Base-by-base conservation (phyloP, 2,329 filamentous ascomycete species). In the Ceratocystis cacaofunesta region DNA sequence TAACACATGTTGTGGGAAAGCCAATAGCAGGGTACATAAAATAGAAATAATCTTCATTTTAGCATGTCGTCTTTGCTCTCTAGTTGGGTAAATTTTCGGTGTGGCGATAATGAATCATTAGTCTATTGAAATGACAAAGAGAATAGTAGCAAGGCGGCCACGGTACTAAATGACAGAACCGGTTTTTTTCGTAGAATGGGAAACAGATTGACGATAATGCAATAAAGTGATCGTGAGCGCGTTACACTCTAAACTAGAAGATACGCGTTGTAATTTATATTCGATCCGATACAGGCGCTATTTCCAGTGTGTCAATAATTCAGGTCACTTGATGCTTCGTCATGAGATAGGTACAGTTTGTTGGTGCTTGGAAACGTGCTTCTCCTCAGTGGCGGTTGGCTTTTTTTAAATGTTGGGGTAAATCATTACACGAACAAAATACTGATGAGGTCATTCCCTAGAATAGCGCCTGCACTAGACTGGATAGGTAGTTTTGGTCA, bases 31-130 rank as follows among this genome's bases (percentile, higher is more conserved):
- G n/a, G 63, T 55, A 44, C 44, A 22, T 30, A 61, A 32, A 32
- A 67, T 5, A 10, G 50, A 10, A 22, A 32, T 25, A 25, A 2
- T 48, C 60, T 63, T 67, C 66, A 67, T 67, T 46, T 36, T 58
- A 15, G 28, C 55, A 36, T n/a, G 55, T 58, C 25, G 48, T 25
- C 48, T 28, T 12, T 36, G 55, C 17, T 58, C 22, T 17, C 17
- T 58, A 30, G 7, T 36, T 58, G 15, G 7, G 17, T 8, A 17
- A 58, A 19, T 36, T 7, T 58, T 36, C n/a, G 30, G 15, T 36
- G 7, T 30, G 6, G 28, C n/a, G 55, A 30, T 58, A n/a, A 41
- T 5, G 36, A 12, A 15, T 41, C 36, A 41, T 15, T 15, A 4
- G 36, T 41, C 12, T 58, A 58, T 58, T 19, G 44, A 50, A 12